phyloP scores from a whole-genome alignment of 2,329 filamentous ascomycete species.

The Hymenoscyphus scutula region DNA sequence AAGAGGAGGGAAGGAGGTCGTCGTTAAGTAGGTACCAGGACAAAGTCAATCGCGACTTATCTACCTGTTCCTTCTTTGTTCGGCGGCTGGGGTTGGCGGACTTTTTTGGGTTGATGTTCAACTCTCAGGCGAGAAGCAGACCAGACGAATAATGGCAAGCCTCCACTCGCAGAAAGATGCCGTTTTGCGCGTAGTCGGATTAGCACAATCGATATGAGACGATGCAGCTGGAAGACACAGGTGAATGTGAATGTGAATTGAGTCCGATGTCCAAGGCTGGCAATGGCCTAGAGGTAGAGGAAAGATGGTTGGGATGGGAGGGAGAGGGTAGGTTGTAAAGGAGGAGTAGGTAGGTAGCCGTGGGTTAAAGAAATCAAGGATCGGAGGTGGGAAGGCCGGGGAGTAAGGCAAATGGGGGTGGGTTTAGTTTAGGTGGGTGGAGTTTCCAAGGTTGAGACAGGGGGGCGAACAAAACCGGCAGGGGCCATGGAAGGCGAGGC shows the following conservation, averaged over 20 bases:
- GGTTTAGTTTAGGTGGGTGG: background rate
- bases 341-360: conserved; percentile 13
- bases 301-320: conserved; percentile 21
- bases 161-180: background rate
- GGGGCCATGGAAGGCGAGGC: background rate
- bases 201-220: background rate
- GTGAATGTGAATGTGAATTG: background rate
- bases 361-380: background rate
- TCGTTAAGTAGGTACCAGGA: conserved; percentile 28
- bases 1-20: conserved; percentile 14
- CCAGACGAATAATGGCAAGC: background rate
- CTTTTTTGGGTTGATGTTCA: background rate
- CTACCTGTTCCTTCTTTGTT: conserved; percentile 31
- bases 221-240: background rate
- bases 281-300: conserved; percentile 34
- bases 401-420: background rate
- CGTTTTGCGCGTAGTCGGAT: background rate
- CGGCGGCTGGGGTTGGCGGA: background rate
- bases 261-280: conserved; percentile 27
- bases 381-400: background rate
- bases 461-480: background rate
- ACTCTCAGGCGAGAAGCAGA: background rate
- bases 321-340: conserved; percentile 14
- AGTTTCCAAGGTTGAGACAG: background rate
- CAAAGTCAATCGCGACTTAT: conserved; percentile 31